Evolutionary conservation across 305 asterid genomes (phyloP), one percentile per base, ranked within the genome.

Genomic region (Fraxinus paxiana): DNA sequence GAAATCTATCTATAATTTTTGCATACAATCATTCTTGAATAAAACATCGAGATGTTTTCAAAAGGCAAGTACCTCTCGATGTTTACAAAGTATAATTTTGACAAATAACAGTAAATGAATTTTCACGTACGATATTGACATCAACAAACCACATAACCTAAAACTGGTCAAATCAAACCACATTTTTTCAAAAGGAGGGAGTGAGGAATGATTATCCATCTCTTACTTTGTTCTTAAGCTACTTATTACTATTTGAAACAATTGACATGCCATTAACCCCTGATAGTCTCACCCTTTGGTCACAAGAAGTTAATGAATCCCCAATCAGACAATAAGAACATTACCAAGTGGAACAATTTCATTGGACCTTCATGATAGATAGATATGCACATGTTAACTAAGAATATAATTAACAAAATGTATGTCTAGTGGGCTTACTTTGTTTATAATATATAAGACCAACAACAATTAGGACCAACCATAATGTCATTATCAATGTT

Each of bases 401-500:
- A 35, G 34, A 73, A 56, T 4, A 28, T 33, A 17, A 35, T 18
- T 74, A 22, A 28, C 72, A 65, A 18, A 80, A 41, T 61, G 33
- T 43, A 76, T 77, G 83, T 59, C 79, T 77, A 77, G 87, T 84
- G 78, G 79, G 67, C 70, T 18, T 46, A 38, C 78, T 83, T 83
- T 79, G 83, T 46, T 28, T 17, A 33, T 48, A 65, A 67, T 5
- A 75, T 5, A 75, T 72, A 85, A 83, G 63, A 78, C 82, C 83
- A 83, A 77, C 85, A 74, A 35, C 76, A 81, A 15, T 73, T 70
- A 76, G 9, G 74, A 87, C 77, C 82, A 83, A 79, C 87, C 83
- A 87, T 84, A 86, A 85, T 87, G 91, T 84, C 89, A 48, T 79
- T 84, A 78, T 88, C 80, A 80, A 83, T 82, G 85, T 56, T 78